Conservation (phyloP, 306 rosid genomes). For the Macrotyloma uniflorum region DNA sequence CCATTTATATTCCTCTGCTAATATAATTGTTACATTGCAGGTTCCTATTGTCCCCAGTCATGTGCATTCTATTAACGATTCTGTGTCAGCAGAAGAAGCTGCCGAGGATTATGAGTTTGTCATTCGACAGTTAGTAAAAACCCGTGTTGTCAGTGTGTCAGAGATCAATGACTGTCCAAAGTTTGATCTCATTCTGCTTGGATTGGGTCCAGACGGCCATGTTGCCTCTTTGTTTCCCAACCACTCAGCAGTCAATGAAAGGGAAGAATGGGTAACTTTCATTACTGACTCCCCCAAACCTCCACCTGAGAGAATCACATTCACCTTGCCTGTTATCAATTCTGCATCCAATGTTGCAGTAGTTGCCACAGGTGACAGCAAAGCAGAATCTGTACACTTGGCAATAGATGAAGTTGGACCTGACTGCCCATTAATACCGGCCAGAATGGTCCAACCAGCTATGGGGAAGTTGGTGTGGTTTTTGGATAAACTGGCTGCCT, state of each 20-base stretch:
- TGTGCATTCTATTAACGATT: constrained; percentile 85
- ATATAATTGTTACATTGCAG: constrained; percentile 50
- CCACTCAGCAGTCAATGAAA: constrained; percentile 71
- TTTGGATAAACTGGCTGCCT: constrained; percentile 86
- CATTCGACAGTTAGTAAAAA: constrained; percentile 88
- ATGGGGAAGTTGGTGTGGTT: constrained; percentile 90
- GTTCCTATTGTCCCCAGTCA: constrained; percentile 91
- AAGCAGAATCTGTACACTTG: constrained; percentile 75
- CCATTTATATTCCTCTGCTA: constrained; percentile 29
- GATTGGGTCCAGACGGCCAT: constrained; percentile 91
- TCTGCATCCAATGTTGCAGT: constrained; percentile 86
- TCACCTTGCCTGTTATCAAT: constrained; percentile 96
- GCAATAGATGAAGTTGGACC: constrained; percentile 65
- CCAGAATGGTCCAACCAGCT: constrained; percentile 74
- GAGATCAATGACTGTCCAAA: constrained; percentile 89
- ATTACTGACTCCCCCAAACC: constrained; percentile 91
- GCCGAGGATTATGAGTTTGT: constrained; percentile 86
- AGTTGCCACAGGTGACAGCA: constrained; percentile 72
- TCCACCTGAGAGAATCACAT: constrained; percentile 97
- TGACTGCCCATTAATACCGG: constrained; percentile 63
- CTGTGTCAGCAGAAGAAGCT: constrained; percentile 93
- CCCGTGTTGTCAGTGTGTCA: constrained; percentile 80
- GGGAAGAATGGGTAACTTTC: constrained; percentile 88
- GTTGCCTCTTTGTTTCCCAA: constrained; percentile 88
- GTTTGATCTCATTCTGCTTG: constrained; percentile 93